Percentiles rank a stretch among this genome's conserved stretches.
Conservation (phyloP, 1,284 basidiomycete genomes). For the Sphagnurus paluster region DNA sequence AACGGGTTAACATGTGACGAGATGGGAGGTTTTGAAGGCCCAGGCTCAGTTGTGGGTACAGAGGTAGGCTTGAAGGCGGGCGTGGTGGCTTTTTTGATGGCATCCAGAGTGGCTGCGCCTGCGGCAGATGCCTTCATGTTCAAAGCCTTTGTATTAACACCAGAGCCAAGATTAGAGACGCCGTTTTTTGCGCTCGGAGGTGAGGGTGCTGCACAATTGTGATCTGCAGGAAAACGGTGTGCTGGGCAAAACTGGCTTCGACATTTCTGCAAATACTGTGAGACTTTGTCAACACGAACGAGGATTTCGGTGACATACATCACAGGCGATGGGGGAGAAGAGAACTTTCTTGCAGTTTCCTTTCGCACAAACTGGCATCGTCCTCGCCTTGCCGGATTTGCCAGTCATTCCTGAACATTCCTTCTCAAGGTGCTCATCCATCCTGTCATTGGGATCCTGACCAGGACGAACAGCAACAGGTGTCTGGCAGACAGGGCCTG, state of each 20-base stretch:
- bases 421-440: constrained; percentile 66
- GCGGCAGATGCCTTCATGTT: constrained; percentile 40
- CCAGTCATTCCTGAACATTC: constrained; percentile 72
- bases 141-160: constrained; percentile 28
- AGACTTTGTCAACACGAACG: not conserved
- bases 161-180: constrained; percentile 21
- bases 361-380: constrained; percentile 60
- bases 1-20: constrained; percentile 44
- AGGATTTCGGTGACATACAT: constrained; percentile 44
- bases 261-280: constrained; percentile 50
- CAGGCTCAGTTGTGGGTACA: constrained; percentile 16
- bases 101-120: constrained; percentile 43
- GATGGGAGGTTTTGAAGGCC: constrained; percentile 23
- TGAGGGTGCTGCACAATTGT: constrained; percentile 46
- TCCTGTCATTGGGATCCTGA: constrained; percentile 74
- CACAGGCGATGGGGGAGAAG: constrained; percentile 70
- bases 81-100: constrained; percentile 40
- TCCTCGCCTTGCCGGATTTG: constrained; percentile 44
- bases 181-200: constrained; percentile 20
- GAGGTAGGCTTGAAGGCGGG: constrained; percentile 21
- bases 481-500: constrained; percentile 71
- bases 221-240: constrained; percentile 73
- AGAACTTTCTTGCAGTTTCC: constrained; percentile 69
- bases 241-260: constrained; percentile 67
- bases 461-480: constrained; percentile 71